Evolutionary conservation across 768 basidiomycete species (phyloP), one percentile per base, ranked within the genome.

Genomic region (Austroboletus festivus): DNA sequence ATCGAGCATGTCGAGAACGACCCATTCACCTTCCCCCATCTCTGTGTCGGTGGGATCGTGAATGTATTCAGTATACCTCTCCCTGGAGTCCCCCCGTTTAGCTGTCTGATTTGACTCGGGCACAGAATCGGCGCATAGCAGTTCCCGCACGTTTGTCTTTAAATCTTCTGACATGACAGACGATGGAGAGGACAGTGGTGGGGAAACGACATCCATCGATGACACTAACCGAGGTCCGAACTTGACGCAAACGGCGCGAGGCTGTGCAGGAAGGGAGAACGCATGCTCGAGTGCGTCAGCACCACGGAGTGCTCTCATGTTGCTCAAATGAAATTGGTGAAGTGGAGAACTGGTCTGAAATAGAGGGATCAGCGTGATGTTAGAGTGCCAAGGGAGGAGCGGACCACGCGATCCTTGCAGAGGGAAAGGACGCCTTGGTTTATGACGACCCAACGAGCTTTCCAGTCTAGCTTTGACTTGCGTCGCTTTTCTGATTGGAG

Each of bases 401-500:
- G 41, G 56, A 85, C 86, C 50, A 73, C 64, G 23, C 76, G 72
- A 21, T 76, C 72, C 56, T 76, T 80, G 56, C 72, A 80, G 15
- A 88, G 59, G 43, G 66, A 71, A n/a, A 88, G 61, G 19, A 71
- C 57, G 0, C 82, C 84, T 20, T 80, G 75, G 45, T 73, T 69
- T 23, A 88, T 74, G n/a, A 85, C 70, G 38, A 81, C 69, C 79
- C 82, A 85, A 4, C 82, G 68, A 16, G 79, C 72, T 37, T 76
- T 73, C 86, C 86, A 88, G 42, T 83, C 84, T 9, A 79, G 50
- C 48, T 73, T 73, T 53, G 62, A 56, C 59, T 60, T 73, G 28
- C 51, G 61, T 34, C 52, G 58, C 52, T 58, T 68, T 39, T 53
- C 66, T 19, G 50, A 38, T 2, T 53, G 53, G 8, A 23, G 24